Evolutionary conservation across 73 alveolate species (phyloP), one percentile per base, ranked within the genome.

Genomic region (Durusdinium trenchii): DNA sequence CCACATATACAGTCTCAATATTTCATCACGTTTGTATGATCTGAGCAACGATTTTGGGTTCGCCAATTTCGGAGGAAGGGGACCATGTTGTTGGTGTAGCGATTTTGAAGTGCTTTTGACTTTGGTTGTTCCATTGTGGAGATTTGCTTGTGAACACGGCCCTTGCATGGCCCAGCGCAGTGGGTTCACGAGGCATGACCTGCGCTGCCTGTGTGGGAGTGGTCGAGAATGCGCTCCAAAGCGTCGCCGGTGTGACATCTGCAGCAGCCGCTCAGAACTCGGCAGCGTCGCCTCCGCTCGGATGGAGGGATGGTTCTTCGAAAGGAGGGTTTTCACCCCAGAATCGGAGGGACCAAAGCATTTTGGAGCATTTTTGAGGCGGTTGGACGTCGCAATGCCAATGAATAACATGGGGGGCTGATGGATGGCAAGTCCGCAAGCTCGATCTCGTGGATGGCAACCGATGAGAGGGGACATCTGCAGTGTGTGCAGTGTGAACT

Each of bases 141-240:
- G n/a, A n/a, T n/a, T n/a, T n/a, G n/a, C n/a, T n/a, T n/a, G n/a
- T n/a, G n/a, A n/a, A n/a, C n/a, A n/a, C n/a, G n/a, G n/a, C 26
- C 81, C 6, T 1, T 12, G 42, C n/a, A 1, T 10, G 42, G 46
- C 81, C 81, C 42, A 67, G 42, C 46, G 12, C n/a, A n/a, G n/a
- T n/a, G n/a, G 20, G 20, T 38, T 14, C 23, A 38, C 46, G 73
- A 91, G 97, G 97, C 54, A 91, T 91, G 97, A 91, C 97, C n/a
- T 91, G 97, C 60, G 69, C 97, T 5, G 75, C 89, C 36, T 91
- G 97, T 54, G 89, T 69, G 42, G 97, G 89, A 73, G 85, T 76
- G 12, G 97, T 91, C n/a, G 97, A 91, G 87, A 67, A 69, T 48
- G 97, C 97, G 23, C 54, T 91, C 57, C 81, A 76, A 45, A 76